Percentiles rank a stretch among this genome's conserved stretches.
These are phyloP conservation scores for Kodamaea hsintzibuensis DNA, from an alignment of 805 yeast species.

Conservation along the genomic window DNA sequence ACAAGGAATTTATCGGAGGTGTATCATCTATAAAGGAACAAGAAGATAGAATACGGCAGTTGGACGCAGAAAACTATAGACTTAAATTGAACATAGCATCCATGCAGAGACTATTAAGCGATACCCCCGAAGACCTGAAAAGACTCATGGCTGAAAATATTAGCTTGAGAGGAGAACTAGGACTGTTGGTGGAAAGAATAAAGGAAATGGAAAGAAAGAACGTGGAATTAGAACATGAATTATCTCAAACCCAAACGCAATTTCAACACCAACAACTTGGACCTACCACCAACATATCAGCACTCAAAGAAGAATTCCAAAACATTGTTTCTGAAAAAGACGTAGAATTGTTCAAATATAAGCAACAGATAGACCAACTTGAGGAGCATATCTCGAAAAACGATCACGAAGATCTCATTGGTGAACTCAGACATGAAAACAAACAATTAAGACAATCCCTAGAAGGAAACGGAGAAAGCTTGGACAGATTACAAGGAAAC, in stretches of 20 bases:
- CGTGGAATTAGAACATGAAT: background rate
- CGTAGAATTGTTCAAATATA: slow-evolving; percentile 1
- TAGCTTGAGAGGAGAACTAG: slow-evolving; percentile 12
- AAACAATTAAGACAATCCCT: background rate
- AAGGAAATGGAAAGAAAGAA: background rate
- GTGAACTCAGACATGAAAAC: background rate
- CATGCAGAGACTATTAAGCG: slow-evolving; percentile 22
- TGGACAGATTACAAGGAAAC: background rate
- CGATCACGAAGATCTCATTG: background rate
- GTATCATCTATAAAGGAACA: slow-evolving; percentile 24
- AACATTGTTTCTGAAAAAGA: background rate
- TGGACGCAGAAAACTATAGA: slow-evolving; percentile 24
- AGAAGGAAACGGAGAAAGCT: background rate
- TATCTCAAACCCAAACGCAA: background rate
- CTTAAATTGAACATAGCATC: slow-evolving; percentile 27
- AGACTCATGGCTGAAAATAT: slow-evolving; percentile 22
- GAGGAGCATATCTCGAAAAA: background rate
- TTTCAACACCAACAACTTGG: background rate
- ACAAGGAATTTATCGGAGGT: slow-evolving; percentile 7
- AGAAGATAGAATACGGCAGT: slow-evolving; percentile 19
- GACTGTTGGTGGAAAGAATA: slow-evolving; percentile 4
- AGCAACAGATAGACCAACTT: background rate
- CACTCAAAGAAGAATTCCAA: background rate
- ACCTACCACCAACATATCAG: background rate
- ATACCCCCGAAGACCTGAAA: slow-evolving; percentile 23